A percentile compares a stretch with the other conserved stretches of the same genome.
Conservation (phyloP, 345 rosid species). For the Jatropha curcas region DNA sequence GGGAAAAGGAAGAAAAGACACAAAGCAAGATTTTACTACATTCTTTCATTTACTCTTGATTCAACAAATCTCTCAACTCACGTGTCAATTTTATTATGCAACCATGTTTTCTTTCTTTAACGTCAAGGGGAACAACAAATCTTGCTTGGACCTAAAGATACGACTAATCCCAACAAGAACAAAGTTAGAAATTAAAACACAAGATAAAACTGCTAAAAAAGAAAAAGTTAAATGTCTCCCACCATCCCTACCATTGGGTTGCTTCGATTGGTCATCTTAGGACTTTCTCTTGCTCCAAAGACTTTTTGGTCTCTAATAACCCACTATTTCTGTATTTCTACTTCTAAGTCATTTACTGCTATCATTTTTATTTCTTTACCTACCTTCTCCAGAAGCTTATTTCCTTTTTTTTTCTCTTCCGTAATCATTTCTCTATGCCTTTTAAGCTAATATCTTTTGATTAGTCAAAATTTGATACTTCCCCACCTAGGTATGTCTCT, state of each 20-base stretch:
- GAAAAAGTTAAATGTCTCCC: conserved; percentile 47
- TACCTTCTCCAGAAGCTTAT: conserved; percentile 1
- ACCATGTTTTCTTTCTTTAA: conserved; percentile 12
- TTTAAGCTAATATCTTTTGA: not conserved
- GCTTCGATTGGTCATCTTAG: conserved; percentile 26
- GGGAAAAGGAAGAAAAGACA: conserved; percentile 30
- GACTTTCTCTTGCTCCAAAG: conserved; percentile 43
- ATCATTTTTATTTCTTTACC: not conserved
- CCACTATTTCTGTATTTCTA: not conserved
- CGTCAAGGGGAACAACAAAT: conserved; percentile 39
- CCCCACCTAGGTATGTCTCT: conserved; percentile 29
- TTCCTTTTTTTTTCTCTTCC: not conserved
- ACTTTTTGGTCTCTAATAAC: conserved; percentile 30
- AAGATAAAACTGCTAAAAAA: conserved; percentile 20
- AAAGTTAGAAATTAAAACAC: not conserved
- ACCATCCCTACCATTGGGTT: conserved; percentile 49
- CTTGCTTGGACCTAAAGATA: conserved; percentile 50
- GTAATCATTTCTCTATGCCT: conserved; percentile 23
- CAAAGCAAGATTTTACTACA: conserved; percentile 13
- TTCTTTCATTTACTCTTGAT: not conserved
- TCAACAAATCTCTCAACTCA: conserved; percentile 22
- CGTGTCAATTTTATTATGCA: conserved; percentile 27
- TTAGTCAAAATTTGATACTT: conserved; percentile 37
- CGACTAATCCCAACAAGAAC: conserved; percentile 19
- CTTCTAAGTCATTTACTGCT: not conserved